These are phyloP conservation scores for Dioszegia hungarica DNA, from an alignment of 768 basidiomycete genomes.

Conservation along the genomic window DNA sequence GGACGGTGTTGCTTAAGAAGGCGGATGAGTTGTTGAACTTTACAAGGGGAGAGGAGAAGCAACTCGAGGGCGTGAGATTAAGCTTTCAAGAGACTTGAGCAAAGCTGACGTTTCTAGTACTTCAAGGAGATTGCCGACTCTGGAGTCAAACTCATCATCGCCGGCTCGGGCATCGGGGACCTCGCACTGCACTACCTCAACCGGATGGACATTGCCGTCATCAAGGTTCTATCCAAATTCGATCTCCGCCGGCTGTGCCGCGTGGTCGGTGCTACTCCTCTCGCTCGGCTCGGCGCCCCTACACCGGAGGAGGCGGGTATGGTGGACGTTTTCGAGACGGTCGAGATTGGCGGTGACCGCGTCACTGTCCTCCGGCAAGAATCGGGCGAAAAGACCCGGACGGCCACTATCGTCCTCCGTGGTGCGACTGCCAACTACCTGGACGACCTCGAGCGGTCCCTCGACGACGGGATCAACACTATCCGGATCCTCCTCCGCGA, in stretches of 20 bases:
- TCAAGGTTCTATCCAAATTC: slow-evolving; percentile 97
- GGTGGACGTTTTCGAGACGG: slow-evolving; percentile 89
- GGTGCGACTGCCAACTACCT: slow-evolving; percentile 91
- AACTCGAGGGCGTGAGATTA: slow-evolving; percentile 71
- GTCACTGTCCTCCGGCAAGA: slow-evolving; percentile 94
- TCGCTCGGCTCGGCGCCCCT: slow-evolving; percentile 91
- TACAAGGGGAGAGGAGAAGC: slow-evolving; percentile 90
- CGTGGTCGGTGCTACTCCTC: slow-evolving; percentile 91
- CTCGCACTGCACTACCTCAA: slow-evolving; percentile 96
- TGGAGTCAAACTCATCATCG: slow-evolving; percentile 88
- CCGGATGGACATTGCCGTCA: slow-evolving; percentile 83
- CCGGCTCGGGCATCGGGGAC: slow-evolving; percentile 87
- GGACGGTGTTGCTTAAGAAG: slow-evolving; percentile 90
- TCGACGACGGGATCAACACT: slow-evolving; percentile 95
- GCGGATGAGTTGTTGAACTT: slow-evolving; percentile 97
- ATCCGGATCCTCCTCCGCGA: slow-evolving; percentile 91
- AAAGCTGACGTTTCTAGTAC: slow-evolving; percentile 57
- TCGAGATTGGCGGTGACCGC: slow-evolving; percentile 94
- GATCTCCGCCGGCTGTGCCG: slow-evolving; percentile 89
- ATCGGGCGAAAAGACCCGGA: slow-evolving; percentile 74
- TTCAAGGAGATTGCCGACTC: slow-evolving; percentile 96
- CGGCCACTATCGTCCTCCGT: slow-evolving; percentile 88
- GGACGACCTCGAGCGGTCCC: slow-evolving; percentile 91
- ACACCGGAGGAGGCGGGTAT: slow-evolving; percentile 93
- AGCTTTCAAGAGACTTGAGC: background rate